Percentiles rank a stretch among this genome's conserved stretches.
Evolutionary conservation across 2,329 filamentous ascomycete species (phyloP).

Genomic region (Trichoderma sp.): DNA sequence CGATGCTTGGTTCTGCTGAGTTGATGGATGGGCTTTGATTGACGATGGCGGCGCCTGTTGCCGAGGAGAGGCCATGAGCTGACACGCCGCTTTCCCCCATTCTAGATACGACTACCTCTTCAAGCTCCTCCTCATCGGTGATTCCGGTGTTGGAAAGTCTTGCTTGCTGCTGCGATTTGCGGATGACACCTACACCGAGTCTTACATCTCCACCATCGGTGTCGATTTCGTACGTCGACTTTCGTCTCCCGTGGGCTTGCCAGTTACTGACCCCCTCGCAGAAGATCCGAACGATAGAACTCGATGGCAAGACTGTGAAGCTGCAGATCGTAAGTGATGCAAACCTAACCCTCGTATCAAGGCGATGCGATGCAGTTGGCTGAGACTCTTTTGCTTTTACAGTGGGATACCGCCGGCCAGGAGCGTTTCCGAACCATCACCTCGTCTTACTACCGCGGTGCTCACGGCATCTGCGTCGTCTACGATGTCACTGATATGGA

Average conservation of each 20-base stretch:
- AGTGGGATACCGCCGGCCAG: conserved; percentile 99
- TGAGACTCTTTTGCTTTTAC: conserved; percentile 19
- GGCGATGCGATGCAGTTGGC: background rate
- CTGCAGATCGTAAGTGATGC: conserved; percentile 83
- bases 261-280: conserved; percentile 39
- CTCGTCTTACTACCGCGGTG: conserved; percentile 98
- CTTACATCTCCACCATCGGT: conserved; percentile 99
- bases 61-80: background rate
- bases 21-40: conserved; percentile 24
- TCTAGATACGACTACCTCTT: conserved; percentile 99
- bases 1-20: background rate
- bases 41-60: background rate
- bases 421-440: conserved; percentile 99
- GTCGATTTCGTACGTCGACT: conserved; percentile 85
- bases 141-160: conserved; percentile 99
- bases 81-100: conserved; percentile 24
- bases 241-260: background rate
- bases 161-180: conserved; percentile 97
- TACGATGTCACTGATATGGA: conserved; percentile 99
- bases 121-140: conserved; percentile 99
- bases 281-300: conserved; percentile 99
- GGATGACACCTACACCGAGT: conserved; percentile 98
- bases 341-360: background rate
- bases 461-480: conserved; percentile 98
- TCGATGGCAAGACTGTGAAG: conserved; percentile 99